Evolutionary conservation across 345 rosid genomes (phyloP), one percentile per base, ranked within the genome.

Genomic region (Balakata baccata): DNA sequence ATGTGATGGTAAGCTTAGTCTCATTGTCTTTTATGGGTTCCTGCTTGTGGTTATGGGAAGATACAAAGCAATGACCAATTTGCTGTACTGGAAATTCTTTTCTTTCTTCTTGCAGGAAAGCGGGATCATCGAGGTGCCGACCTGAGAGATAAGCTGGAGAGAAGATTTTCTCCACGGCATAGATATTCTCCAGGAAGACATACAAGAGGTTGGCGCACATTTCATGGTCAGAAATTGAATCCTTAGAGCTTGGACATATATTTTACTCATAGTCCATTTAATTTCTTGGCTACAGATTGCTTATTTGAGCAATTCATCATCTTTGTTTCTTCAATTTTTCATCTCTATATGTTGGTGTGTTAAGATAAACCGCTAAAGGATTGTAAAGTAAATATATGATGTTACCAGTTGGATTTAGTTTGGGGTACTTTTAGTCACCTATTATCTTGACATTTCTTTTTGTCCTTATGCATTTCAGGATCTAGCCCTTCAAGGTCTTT

Each of bases 61-160:
- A 62, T 43, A 72, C 63, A 70, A 63, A 53, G 65, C 67, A 51
- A 53, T 63, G 54, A 72, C 76, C 68, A 43, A 41, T 77, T 64
- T 78, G 65, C 76, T 80, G 63, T 66, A 74, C 75, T 74, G 82
- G 73, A 79, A 78, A 62, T 75, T 80, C 53, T 68, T 50, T 71
- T 72, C 68, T 60, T 72, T 72, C 25, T 76, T 63, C n/a, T 71
- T 83, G 75, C 87, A 96, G 99, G 90, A 70, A 86, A 86, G 80
- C 79, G 79, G 45, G 88, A 81, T 77, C 66, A 80, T 85, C 77
- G 84, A 65, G 90, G 82, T 79, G 78, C 81, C 79, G 98, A 96
- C 84, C 84, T 93, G 83, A 90, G 99, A 84, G 81, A 83, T 83
- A 93, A 79, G 78, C 92, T 91, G 84, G 96, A 87, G 67, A 84